These are phyloP conservation scores for Pythium brachiatum DNA, from an alignment of 352 stramenopile species.

Conservation along the genomic window DNA sequence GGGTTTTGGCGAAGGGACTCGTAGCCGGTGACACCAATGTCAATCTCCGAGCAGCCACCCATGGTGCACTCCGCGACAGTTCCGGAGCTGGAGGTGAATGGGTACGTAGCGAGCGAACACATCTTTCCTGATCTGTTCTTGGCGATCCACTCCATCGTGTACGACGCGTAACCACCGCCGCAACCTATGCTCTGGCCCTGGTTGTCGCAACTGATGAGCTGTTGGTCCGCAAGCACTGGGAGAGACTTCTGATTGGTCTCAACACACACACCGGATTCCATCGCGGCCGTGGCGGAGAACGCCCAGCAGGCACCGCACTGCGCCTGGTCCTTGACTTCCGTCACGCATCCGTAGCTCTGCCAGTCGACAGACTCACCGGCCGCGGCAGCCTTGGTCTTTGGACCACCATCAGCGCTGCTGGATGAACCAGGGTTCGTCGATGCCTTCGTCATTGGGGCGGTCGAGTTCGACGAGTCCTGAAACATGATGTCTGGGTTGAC, in stretches of 20 bases:
- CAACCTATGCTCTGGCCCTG: constrained; percentile 48
- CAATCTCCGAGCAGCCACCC: constrained; percentile 40
- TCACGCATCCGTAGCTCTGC: constrained; percentile 74
- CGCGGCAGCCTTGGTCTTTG: constrained; percentile 38
- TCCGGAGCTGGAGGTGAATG: constrained; percentile 40
- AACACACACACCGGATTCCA: constrained; percentile 55
- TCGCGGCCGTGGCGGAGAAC: constrained; percentile 55
- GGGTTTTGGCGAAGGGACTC: constrained; percentile 43
- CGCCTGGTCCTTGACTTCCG: constrained; percentile 47
- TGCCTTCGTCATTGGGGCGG: background rate
- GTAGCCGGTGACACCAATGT: constrained; percentile 45
- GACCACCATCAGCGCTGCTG: constrained; percentile 23
- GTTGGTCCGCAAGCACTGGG: constrained; percentile 50
- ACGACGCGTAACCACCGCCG: constrained; percentile 54
- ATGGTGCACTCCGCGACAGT: constrained; percentile 34
- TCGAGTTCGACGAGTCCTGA: constrained; percentile 9
- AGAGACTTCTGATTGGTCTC: constrained; percentile 32
- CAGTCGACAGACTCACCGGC: constrained; percentile 62
- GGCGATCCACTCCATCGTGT: constrained; percentile 60
- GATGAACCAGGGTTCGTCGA: constrained; percentile 6
- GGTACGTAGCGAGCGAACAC: constrained; percentile 51
- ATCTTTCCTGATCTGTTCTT: constrained; percentile 44
- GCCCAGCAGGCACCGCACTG: constrained; percentile 59
- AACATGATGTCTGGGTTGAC: constrained; percentile 22
- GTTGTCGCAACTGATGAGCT: constrained; percentile 70